These are phyloP conservation scores for Solanum hybrid DNA, from an alignment of 305 asterid genomes.

Conservation along the genomic window DNA sequence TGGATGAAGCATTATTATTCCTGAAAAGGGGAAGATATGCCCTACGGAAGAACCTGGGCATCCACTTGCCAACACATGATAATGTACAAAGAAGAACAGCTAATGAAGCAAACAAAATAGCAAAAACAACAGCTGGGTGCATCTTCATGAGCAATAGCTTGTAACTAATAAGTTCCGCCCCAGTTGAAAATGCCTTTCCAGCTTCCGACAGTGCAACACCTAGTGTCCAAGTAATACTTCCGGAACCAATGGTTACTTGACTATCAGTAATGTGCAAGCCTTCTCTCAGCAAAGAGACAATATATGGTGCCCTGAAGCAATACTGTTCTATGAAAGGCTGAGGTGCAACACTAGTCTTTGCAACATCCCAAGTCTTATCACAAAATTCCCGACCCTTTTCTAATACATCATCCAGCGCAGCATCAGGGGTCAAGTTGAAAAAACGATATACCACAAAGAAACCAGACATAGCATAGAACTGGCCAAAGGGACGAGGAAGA, in stretches of 20 bases:
- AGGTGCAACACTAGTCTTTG: constrained; percentile 47
- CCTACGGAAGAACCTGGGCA: constrained; percentile 45
- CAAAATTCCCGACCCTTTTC: constrained; percentile 61
- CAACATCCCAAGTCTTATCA: constrained; percentile 47
- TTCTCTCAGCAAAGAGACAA: constrained; percentile 48
- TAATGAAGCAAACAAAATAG: constrained; percentile 36
- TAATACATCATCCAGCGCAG: constrained; percentile 46
- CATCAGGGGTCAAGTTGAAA: constrained; percentile 48
- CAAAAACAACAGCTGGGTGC: constrained; percentile 21
- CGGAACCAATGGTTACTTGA: constrained; percentile 47
- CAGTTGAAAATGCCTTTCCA: constrained; percentile 34
- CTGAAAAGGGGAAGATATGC: constrained; percentile 62
- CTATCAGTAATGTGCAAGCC: constrained; percentile 58
- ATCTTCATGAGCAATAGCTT: constrained; percentile 28
- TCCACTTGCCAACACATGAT: constrained; percentile 42
- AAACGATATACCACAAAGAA: constrained; percentile 59
- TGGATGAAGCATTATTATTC: constrained; percentile 40
- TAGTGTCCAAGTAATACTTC: constrained; percentile 70
- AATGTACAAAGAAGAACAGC: constrained; percentile 41
- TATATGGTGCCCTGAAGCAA: constrained; percentile 71
- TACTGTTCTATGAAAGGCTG: constrained; percentile 78
- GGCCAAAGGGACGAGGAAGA: constrained; percentile 57
- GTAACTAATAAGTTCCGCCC: constrained; percentile 24
- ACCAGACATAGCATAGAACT: constrained; percentile 64
- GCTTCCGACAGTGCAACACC: constrained; percentile 74